phyloP scores from a whole-genome alignment of 495 filamentous ascomycete genomes.

The Viridothelium virens region DNA sequence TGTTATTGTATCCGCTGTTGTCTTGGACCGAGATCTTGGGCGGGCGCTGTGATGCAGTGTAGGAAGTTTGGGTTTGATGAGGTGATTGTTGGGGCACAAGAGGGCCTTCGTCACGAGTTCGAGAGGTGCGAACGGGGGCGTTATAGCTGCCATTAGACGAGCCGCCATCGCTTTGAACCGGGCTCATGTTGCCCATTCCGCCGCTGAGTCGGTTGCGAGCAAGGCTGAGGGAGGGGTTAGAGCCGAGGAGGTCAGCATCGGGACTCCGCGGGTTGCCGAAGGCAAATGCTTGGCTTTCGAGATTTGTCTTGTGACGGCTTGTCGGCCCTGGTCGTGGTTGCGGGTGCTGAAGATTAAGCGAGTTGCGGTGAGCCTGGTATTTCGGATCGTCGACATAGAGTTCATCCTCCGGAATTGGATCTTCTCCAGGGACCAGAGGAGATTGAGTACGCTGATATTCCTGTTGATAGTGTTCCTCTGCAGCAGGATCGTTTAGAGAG shows the following conservation, averaged over 20 bases:
- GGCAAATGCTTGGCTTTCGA: conserved; percentile 71
- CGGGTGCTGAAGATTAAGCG: conserved; percentile 79
- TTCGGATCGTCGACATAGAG: conserved; percentile 71
- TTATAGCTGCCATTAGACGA: conserved; percentile 7
- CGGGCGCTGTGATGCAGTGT: conserved; percentile 24
- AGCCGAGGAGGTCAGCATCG: conserved; percentile 20
- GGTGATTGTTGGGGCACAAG: conserved; percentile 29
- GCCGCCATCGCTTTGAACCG: conserved; percentile 24
- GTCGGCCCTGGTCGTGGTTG: conserved; percentile 80
- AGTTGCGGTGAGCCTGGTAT: conserved; percentile 84
- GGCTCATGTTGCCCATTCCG: conserved; percentile 24
- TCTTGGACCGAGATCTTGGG: conserved; percentile 21
- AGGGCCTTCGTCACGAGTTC: conserved; percentile 31
- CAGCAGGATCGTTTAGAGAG: conserved; percentile 56
- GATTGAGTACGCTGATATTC: conserved; percentile 11
- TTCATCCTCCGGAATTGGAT: conserved; percentile 2
- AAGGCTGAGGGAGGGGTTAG: conserved; percentile 40
- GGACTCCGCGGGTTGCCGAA: conserved; percentile 42
- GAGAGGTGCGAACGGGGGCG: conserved; percentile 21
- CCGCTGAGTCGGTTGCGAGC: conserved; percentile 32
- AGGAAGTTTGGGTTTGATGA: conserved; percentile 24
- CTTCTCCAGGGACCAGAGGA: conserved; percentile 19
- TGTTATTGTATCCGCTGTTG: conserved; percentile 22
- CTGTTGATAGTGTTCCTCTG: conserved; percentile 19
- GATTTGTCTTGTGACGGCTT: conserved; percentile 67